Evolutionary conservation across 495 filamentous ascomycete species (phyloP), one percentile per base, ranked within the genome.

Genomic region (Bathelium albidoporum): DNA sequence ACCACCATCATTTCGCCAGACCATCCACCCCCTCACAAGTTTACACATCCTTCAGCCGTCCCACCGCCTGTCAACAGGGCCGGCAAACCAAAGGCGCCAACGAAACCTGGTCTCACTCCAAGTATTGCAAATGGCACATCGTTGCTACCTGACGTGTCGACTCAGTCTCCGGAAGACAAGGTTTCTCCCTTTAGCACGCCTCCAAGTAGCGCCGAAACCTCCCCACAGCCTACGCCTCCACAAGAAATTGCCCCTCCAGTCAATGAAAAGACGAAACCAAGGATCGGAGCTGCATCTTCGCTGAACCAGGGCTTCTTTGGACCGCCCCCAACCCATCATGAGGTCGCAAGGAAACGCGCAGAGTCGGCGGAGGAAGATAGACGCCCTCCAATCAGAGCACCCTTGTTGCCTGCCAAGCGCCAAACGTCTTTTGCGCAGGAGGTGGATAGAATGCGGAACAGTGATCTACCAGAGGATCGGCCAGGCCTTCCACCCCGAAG

Each of bases 161-260:
- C 68, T 18, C 76, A 77, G 9, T 44, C 74, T 22, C 70, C 75
- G 3, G 81, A 80, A 12, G 81, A 82, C n/a, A 76, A 76, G 36
- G 77, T 88, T 0, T 97, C 94, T 5, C 93, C 94, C 0, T 97
- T 98, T 70, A 92, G 79, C 73, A 96, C 91, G 32, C 93, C 92
- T 12, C 91, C 93, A 16, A 87, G 85, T 62, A 95, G 87, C 67
- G 83, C 85, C 16, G 87, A 84, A 60, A 88, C 83, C 59, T 63
- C 68, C 59, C 73, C 79, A 5, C 79, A 79, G 16, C 22, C 49
- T 9, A 55, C 49, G 29, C 49, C 49, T 28, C 22, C 22, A 9
- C 22, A 55, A 20, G 49, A 29, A 28, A 29, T 29, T 3, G 22
- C 49, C 11, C 49, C 49, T 26, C 49, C 49, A 16, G 29, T 55